Base-by-base conservation (phyloP, 2,329 filamentous ascomycete species). In the Trichoderma sp. region DNA sequence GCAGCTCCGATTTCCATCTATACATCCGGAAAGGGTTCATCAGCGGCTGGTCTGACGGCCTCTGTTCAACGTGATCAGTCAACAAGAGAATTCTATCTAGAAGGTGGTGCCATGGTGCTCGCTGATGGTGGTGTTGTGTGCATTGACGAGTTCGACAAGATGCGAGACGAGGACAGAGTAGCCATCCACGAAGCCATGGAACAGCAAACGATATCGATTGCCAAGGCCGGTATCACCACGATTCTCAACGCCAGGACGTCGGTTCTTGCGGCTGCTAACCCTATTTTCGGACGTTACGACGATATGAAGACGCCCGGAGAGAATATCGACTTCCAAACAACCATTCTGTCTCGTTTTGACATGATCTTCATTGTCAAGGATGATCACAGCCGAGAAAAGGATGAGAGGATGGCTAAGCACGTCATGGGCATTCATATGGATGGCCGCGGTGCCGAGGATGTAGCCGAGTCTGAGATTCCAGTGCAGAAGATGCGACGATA, bases 151-250 rank as follows among this genome's bases (percentile, higher is more conserved):
- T 99, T 99, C 82, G 97, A 99, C 87, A 99, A 99, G 88, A 99
- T 99, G 97, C 91, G 97, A 77, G 97, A 99, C 82, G 97, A 99
- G 84, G 97, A 99, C 81, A 91, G 97, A 80, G 97, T 98, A 7
- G 97, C 97, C 2, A 99, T 99, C 79, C 97, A 99, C 88, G 97
- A 99, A 89, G 97, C 97, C 75, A 99, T 99, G 97, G 97, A 99
- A 83, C 97, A 99, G 86, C 97, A 99, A 85, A 99, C 97, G 0
- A 99, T 99, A 77, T 98, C 97, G 12, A 98, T 99, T 80, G 97
- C 97, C 78, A 98, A 99, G 86, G 97, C 97, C 0, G 97, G 97
- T 80, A 99, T 99, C 82, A 99, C 97, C 0, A 99, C 97, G 0
- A 98, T 99, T 78, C 90, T 99, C 71, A 99, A 99, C 81, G 95